A percentile compares a stretch with the other conserved stretches of the same genome.
These are phyloP conservation scores for Psilocybe tampanensis DNA, from an alignment of 768 basidiomycete genomes.

Conservation along the genomic window DNA sequence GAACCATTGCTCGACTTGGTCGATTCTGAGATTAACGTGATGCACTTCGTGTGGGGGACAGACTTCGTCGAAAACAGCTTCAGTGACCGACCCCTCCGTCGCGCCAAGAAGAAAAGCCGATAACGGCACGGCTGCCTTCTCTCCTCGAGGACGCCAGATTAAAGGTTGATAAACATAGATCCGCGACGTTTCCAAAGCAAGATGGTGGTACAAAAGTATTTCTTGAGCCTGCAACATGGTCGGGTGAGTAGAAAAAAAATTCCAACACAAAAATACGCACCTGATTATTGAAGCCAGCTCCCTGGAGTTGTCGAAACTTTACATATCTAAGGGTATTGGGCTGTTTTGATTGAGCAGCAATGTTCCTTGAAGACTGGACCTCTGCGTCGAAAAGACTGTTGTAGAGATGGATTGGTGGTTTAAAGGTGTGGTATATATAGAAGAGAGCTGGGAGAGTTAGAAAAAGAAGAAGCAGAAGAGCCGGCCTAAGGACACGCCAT, in stretches of 20 bases:
- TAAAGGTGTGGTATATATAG: conserved; percentile 35
- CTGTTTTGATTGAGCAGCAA: conserved; percentile 24
- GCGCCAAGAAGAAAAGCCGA: conserved; percentile 45
- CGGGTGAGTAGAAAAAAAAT: neutral
- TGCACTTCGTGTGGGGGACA: conserved; percentile 40
- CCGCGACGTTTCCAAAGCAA: conserved; percentile 40
- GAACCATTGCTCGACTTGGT: conserved; percentile 37
- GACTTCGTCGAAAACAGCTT: conserved; percentile 38
- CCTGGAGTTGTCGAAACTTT: conserved; percentile 45
- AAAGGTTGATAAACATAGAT: conserved; percentile 48
- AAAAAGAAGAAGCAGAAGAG: conserved; percentile 14
- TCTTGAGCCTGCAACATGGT: conserved; percentile 40
- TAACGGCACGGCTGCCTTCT: conserved; percentile 40
- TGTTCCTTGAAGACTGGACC: conserved; percentile 26
- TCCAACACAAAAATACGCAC: conserved; percentile 19
- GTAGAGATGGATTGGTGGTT: conserved; percentile 44
- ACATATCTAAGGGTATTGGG: conserved; percentile 36
- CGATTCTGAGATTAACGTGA: conserved; percentile 32
- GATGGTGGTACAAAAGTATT: conserved; percentile 47
- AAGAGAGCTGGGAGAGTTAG: conserved; percentile 22
- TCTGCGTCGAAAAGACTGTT: conserved; percentile 31
- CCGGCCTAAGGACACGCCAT: conserved; percentile 18
- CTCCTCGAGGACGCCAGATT: conserved; percentile 46
- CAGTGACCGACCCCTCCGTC: conserved; percentile 38
- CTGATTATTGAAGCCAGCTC: conserved; percentile 54